These are phyloP conservation scores for Sclerotinia trifoliorum DNA, from an alignment of 2,329 filamentous ascomycete species.

Conservation along the genomic window DNA sequence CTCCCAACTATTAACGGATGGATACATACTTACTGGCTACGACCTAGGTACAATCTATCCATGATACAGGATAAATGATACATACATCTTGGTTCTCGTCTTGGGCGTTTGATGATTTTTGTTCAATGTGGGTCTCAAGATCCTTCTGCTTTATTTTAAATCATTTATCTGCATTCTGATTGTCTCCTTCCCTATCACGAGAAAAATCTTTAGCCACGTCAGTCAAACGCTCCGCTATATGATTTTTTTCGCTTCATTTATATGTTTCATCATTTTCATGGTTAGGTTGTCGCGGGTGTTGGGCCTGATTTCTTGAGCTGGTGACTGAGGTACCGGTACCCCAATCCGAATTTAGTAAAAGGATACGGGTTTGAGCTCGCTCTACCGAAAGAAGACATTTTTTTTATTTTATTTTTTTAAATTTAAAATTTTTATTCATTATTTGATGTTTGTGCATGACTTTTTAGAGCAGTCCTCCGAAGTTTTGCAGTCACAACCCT, in stretches of 20 bases:
- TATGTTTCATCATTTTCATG: conserved; percentile 17
- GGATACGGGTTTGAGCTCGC: no score
- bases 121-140: neutral
- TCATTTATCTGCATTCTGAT: neutral
- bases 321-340: neutral
- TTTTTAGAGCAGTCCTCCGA: no score
- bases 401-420: no score
- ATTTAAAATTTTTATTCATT: no score
- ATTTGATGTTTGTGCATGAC: no score
- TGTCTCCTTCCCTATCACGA: conserved; percentile 11
- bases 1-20: conserved; percentile 1
- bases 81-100: conserved; percentile 1
- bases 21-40: neutral
- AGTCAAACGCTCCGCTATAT: conserved; percentile 5
- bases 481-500: neutral
- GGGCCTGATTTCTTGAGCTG: neutral
- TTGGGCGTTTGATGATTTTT: conserved; percentile 7
- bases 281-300: conserved; percentile 10
- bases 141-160: neutral
- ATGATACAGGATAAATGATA: no score
- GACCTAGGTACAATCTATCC: neutral
- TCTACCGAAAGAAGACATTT: neutral
- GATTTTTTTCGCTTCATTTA: neutral
- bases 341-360: conserved; percentile 1
- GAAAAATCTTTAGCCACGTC: conserved; percentile 20